Base-by-base conservation (phyloP, 495 filamentous ascomycete species). In the Bathelium albidoporum region DNA sequence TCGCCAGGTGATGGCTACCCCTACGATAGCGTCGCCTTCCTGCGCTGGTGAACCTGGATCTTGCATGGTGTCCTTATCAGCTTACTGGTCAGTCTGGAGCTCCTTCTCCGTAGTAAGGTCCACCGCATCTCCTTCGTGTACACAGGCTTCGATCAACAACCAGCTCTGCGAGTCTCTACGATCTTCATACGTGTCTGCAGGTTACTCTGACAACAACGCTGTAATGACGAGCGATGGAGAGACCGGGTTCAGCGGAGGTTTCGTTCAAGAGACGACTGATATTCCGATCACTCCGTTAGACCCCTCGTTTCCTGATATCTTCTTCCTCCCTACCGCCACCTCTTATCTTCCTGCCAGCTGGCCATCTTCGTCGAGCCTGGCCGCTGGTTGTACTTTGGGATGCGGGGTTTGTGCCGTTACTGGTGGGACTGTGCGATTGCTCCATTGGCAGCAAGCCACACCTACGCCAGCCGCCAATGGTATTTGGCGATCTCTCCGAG, bases 381-480 rank as follows among this genome's bases (percentile, higher is more conserved):
- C 36, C 16, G 16, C 60, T 2, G 32, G 60, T n/a, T 62, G 60
- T 31, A 43, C 60, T 14, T 39, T 62, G 5, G 60, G 60, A 3
- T 62, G 60, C 41, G 60, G n/a, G 20, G n/a, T 9, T 52, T 62
- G 60, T 49, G 60, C 34, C 20, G 28, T 62, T 20, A 62, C 60
- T 14, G 60, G 60, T 7, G 60, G 39, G 5, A 49, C 28, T 7
- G 26, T 62, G n/a, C 34, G 44, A 14, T 31, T 62, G 18, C 28
- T 62, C 11, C 32, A 62, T 49, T 62, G 60, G 60, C 60, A 34
- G 28, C 10, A 26, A 55, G 24, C 24, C 7, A 55, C 49, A 10
- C 10, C 4, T 26, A 5, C 49, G 4, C 24, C 20, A 10, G 20
- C 49, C 20, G 28, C 34, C 60, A 45, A 62, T 29, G 22, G 16